Conservation (phyloP, 2,329 filamentous ascomycete species). For the Samsoniella hepiali region DNA sequence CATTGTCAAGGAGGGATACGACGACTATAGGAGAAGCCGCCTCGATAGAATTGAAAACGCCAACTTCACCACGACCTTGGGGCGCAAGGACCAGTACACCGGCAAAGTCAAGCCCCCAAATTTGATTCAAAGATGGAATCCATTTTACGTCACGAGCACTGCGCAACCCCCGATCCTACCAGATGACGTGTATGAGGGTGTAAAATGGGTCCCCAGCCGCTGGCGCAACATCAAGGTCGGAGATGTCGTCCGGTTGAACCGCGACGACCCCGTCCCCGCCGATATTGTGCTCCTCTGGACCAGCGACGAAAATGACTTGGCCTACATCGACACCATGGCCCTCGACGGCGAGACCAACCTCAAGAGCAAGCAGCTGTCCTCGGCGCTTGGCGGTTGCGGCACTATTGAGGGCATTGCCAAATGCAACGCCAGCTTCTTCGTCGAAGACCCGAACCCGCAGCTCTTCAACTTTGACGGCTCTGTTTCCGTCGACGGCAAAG, state of each 20-base stretch:
- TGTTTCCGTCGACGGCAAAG: conserved; percentile 56
- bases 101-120: conserved; percentile 26
- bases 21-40: conserved; percentile 76
- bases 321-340: conserved; percentile 83
- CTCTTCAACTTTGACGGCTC: conserved; percentile 74
- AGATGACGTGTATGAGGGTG: conserved; percentile 59
- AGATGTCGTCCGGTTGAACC: conserved; percentile 47
- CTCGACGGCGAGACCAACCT: conserved; percentile 80
- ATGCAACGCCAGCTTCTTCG: conserved; percentile 60
- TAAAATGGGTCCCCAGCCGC: conserved; percentile 49
- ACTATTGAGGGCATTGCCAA: conserved; percentile 51
- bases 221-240: conserved; percentile 50
- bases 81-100: conserved; percentile 34
- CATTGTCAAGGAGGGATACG: conserved; percentile 81
- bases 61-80: conserved; percentile 45
- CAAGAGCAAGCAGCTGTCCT: conserved; percentile 69
- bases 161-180: conserved; percentile 30
- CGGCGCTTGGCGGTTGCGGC: conserved; percentile 56
- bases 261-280: conserved; percentile 78
- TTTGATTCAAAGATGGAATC: conserved; percentile 31
- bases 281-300: conserved; percentile 79
- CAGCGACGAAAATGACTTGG: conserved; percentile 71
- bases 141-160: conserved; percentile 31
- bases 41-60: conserved; percentile 80
- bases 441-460: conserved; percentile 75